Evolutionary conservation across 2,329 filamentous ascomycete genomes (phyloP).

Genomic region (Penicillium sp.): DNA sequence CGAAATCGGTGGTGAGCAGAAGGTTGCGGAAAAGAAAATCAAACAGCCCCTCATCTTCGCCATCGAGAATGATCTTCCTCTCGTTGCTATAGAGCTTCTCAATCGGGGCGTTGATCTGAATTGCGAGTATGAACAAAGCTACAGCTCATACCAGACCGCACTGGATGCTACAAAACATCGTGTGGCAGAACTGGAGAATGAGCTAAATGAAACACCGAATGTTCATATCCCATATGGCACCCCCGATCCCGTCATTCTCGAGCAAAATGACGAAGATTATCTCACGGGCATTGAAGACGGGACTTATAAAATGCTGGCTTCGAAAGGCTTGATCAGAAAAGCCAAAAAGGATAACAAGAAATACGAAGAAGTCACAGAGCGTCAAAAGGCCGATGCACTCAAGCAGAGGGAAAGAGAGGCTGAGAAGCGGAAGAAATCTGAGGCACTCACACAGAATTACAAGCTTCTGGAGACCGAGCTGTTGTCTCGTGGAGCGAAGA

Average conservation of each 20-base stretch:
- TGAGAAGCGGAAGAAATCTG: constrained; percentile 54
- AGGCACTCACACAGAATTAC: constrained; percentile 47
- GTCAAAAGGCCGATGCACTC: background rate
- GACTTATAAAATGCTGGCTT: constrained; percentile 57
- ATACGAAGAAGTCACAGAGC: constrained; percentile 23
- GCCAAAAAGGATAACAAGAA: constrained; percentile 36
- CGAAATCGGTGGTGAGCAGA: constrained; percentile 42
- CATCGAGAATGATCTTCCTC: constrained; percentile 45
- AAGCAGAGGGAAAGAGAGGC: constrained; percentile 11
- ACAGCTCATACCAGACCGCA: constrained; percentile 35
- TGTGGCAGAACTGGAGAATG: constrained; percentile 47
- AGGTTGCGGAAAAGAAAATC: constrained; percentile 41
- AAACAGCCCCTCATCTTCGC: constrained; percentile 65
- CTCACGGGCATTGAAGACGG: constrained; percentile 47
- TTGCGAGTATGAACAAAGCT: constrained; percentile 43
- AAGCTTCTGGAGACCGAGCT: constrained; percentile 52
- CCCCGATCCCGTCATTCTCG: constrained; percentile 8
- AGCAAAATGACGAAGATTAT: constrained; percentile 46
- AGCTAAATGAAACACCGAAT: constrained; percentile 28
- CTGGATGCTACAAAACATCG: constrained; percentile 57
- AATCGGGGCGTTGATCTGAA: constrained; percentile 61
- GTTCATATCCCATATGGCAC: constrained; percentile 4
- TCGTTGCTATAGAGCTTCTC: constrained; percentile 55
- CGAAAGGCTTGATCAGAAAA: constrained; percentile 33
- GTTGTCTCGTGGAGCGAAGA: constrained; percentile 57